These are phyloP conservation scores for Colletotrichum sp. DNA, from an alignment of 2,329 filamentous ascomycete genomes.

Conservation along the genomic window DNA sequence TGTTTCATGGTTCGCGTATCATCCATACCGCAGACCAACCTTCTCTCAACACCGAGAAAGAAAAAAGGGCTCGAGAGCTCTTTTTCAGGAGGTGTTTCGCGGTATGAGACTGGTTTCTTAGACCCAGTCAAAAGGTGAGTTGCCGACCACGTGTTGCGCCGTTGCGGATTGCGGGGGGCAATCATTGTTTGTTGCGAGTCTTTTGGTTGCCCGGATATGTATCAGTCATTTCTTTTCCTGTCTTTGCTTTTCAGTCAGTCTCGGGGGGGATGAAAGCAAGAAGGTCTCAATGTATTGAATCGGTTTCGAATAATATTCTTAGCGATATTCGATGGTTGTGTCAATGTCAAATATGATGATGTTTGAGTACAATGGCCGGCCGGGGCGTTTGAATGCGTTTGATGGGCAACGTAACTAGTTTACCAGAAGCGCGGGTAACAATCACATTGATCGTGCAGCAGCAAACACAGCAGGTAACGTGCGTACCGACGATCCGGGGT, in stretches of 20 bases:
- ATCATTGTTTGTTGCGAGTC: background rate
- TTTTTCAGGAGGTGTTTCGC: background rate
- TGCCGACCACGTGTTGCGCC: background rate
- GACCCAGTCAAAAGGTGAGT: background rate
- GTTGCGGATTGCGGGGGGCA: background rate
- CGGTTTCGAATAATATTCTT: background rate
- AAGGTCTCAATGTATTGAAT: background rate
- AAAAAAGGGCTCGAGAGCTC: background rate
- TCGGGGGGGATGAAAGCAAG: background rate
- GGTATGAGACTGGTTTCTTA: background rate
- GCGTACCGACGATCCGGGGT: background rate
- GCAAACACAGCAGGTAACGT: background rate
- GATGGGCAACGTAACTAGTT: background rate
- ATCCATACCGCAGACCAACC: background rate
- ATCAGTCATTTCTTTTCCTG: background rate
- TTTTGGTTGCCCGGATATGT: background rate
- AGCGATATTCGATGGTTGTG: background rate
- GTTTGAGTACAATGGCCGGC: background rate
- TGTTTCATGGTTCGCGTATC: background rate
- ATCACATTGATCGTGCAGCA: background rate
- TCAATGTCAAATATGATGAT: background rate
- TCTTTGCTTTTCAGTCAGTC: background rate
- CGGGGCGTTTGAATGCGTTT: background rate
- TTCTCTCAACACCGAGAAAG: background rate
- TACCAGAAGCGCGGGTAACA: background rate